Evolutionary conservation across 2,329 filamentous ascomycete genomes (phyloP).

Genomic region (Dothideomycetes sp.): DNA sequence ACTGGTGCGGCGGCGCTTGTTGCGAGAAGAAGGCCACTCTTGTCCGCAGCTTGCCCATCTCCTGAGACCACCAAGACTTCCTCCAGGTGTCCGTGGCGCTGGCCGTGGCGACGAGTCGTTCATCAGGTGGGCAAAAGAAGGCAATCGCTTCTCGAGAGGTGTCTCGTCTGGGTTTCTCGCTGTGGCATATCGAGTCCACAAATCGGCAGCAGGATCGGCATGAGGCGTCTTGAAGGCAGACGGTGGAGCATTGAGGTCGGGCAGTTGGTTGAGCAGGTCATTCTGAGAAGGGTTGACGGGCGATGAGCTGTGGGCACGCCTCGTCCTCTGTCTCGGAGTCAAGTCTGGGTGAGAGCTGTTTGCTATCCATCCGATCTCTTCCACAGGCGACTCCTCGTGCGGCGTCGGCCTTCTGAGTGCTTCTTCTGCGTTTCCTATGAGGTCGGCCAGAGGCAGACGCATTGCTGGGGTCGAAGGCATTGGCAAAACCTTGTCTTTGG

Average conservation of each 20-base stretch:
- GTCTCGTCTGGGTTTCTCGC: constrained; percentile 30
- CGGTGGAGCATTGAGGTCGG: constrained; percentile 20
- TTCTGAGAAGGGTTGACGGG: constrained; percentile 31
- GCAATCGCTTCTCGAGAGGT: constrained; percentile 27
- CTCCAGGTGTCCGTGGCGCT: constrained; percentile 32
- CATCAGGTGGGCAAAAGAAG: constrained; percentile 36
- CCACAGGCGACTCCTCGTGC: constrained; percentile 47
- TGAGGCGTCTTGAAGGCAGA: constrained; percentile 32
- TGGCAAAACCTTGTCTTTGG: constrained; percentile 26
- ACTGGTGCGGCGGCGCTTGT: constrained; percentile 33
- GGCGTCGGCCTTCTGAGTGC: constrained; percentile 37
- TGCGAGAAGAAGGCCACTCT: constrained; percentile 36
- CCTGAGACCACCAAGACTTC: constrained; percentile 37
- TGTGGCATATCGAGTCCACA: constrained; percentile 37
- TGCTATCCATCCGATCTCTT: constrained; percentile 51
- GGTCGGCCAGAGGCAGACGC: constrained; percentile 49
- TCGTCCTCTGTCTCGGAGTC: constrained; percentile 35
- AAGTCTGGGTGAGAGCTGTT: constrained; percentile 35
- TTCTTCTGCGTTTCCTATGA: constrained; percentile 54
- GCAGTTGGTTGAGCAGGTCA: constrained; percentile 25
- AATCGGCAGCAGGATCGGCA: constrained; percentile 37
- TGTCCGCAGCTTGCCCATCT: constrained; percentile 44
- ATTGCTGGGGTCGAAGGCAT: constrained; percentile 51
- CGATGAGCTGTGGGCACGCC: constrained; percentile 40
- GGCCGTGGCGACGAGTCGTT: constrained; percentile 39